A percentile compares a stretch with the other conserved stretches of the same genome.
phyloP scores from a whole-genome alignment of 148 eudicot species.

The Linanthus parryae region DNA sequence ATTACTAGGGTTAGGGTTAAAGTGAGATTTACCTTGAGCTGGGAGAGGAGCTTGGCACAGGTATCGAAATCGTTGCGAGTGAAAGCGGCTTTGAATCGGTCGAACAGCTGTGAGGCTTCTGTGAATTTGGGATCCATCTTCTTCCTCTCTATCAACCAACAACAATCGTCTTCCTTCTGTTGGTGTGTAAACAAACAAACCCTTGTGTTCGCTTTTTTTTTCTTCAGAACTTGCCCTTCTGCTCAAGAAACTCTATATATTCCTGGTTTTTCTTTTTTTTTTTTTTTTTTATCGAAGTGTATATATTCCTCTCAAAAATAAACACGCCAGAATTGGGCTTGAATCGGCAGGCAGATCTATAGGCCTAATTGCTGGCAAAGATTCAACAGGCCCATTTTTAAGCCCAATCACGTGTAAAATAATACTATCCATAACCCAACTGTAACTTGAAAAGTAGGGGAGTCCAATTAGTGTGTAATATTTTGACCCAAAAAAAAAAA shows the following conservation, averaged over 20 bases:
- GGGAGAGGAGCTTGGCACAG: conserved; percentile 47
- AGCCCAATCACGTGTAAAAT: too few species aligned
- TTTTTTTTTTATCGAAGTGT: background rate
- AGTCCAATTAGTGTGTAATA: too few species aligned
- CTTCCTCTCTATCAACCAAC: background rate
- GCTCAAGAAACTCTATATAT: background rate
- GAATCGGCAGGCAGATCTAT: too few species aligned
- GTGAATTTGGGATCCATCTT: conserved; percentile 72
- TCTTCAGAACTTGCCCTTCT: background rate
- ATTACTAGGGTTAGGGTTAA: conserved; percentile 1
- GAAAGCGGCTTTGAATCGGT: conserved; percentile 80
- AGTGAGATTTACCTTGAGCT: conserved; percentile 64
- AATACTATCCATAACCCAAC: too few species aligned
- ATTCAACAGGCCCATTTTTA: too few species aligned
- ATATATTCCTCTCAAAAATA: background rate
- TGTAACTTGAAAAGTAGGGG: too few species aligned
- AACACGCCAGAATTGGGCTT: too few species aligned
- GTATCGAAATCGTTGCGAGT: conserved; percentile 58
- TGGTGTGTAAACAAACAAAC: background rate
- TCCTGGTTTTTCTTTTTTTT: background rate
- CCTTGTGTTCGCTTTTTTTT: background rate
- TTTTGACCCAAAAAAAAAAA: too few species aligned
- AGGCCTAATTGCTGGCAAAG: too few species aligned
- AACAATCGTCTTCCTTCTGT: background rate
- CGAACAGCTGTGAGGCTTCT: conserved; percentile 59